Evolutionary conservation across 163 green algal genomes (phyloP), one percentile per base, ranked within the genome.

Genomic region (Prototheca cutis): DNA sequence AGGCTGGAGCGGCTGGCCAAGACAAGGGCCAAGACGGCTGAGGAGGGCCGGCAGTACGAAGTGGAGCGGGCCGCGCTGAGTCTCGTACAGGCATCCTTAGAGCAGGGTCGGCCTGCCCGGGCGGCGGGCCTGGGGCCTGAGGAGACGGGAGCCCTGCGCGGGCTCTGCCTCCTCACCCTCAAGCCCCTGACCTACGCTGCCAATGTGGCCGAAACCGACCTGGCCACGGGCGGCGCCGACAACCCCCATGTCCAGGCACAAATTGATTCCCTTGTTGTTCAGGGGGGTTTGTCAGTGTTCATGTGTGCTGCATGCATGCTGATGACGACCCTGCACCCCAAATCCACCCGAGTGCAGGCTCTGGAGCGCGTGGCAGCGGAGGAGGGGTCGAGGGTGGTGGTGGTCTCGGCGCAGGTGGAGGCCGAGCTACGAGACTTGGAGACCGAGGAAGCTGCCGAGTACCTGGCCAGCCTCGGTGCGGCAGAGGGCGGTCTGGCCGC

Each of bases 101-200:
- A 91, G 49, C 58, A 75, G 25, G 80, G 84, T 27, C 62, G 79
- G 51, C 75, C 83, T 0, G 89, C 90, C 6, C 77, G 92, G 21
- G 75, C 65, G 17, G 86, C 87, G 13, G 49, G 58, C 3, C 76
- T 98, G 3, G 85, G 32, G 28, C 75, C 72, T 23, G 90, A 96
- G 36, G 90, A 98, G 71, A 40, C 42, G 27, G 61, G 66, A 28
- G 62, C 82, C n/a, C 70, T 98, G 18, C 78, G 78, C 29, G 65
- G 72, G 1, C 81, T 98, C 58, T 84, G 80, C 39, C 81, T 99
- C 71, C 76, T 97, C 15, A 99, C 92, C 0, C 70, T 85, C 53
- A 99, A 99, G 75, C 92, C 92, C 10, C 74, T 95, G 54, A 82
- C 90, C 24, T 96, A 94, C 58, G 88, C 84, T 2, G 90, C 88